Evolutionary conservation across 305 asterid species (phyloP), one percentile per base, ranked within the genome.

Genomic region (Euphrasia arctica): DNA sequence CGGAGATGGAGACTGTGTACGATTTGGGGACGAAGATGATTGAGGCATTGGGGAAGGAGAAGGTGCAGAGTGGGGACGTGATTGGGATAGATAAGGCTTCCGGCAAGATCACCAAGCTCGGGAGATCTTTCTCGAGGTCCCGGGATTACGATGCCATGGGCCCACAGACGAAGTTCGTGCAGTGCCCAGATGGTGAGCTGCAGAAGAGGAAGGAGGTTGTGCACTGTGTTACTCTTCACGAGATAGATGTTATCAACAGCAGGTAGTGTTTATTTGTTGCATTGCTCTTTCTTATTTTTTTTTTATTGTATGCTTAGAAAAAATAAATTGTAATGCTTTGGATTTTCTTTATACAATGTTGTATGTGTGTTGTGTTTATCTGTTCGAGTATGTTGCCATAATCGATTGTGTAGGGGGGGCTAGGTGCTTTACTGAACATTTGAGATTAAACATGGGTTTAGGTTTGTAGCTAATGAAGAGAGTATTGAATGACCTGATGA

Each of bases 171-270:
- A 56, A 56, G 15, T 56, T 92, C 47, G 95, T 92, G 76, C 96
- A 92, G 77, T 92, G 97, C 76, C 98, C 97, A 1, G 97, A 89
- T 52, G 98, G 97, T 15, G 98, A 92, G 82, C 70, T 92, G 80
- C 98, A 89, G 85, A 89, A 87, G 87, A 70, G 97, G 82, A 87
- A 89, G 80, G 96, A 92, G 75, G 84, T 92, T 58, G 93, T 92
- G 79, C 98, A 92, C 77, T 92, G 96, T 10, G 95, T 87, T 14
- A 85, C 90, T 0, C 93, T 92, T 51, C 98, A 92, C 42, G 98
- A 89, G 78, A 92, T 87, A 9, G 97, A 92, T 74, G 98, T 92
- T 43, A 90, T 92, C 74, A 90, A 90, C 80, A 85, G 93, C 96
- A 87, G 96, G 97, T 85, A 72, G 39, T 52, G 32, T 4, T 1